A percentile compares a stretch with the other conserved stretches of the same genome.
Conservation (phyloP, 495 filamentous ascomycete species). For the Apodospora peruviana region DNA sequence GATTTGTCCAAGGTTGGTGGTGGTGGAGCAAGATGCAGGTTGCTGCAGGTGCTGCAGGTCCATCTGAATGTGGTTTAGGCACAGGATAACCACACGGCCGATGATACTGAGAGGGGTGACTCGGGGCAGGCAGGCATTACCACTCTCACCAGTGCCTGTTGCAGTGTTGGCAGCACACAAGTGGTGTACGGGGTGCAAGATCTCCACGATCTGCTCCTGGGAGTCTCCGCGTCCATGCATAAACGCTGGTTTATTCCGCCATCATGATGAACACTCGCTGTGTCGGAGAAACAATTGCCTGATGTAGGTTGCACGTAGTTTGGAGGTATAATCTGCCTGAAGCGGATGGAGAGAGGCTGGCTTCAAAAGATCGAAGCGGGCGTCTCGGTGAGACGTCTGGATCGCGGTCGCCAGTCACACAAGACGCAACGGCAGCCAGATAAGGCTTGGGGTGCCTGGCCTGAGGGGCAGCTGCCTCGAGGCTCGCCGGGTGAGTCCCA, state of each 20-base stretch:
- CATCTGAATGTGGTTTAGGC: conserved; percentile 17
- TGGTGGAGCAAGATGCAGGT: conserved; percentile 16
- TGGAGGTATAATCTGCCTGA: too few relatives aligned
- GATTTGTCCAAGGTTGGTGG: conserved; percentile 18
- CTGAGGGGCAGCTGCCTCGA: not conserved
- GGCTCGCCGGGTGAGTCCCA: not conserved
- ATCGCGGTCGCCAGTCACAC: not conserved
- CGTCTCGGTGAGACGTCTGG: conserved; percentile 1
- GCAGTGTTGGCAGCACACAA: too few relatives aligned
- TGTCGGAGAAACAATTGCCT: not conserved
- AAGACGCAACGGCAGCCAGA: not conserved
- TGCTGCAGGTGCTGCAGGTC: conserved; percentile 17
- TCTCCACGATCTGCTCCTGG: conserved; percentile 18
- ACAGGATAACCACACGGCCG: conserved; percentile 12
- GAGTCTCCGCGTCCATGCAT: conserved; percentile 12
- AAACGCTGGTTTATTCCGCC: not conserved
- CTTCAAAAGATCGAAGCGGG: not conserved
- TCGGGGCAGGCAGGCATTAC: conserved; percentile 9
- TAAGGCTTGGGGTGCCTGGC: not conserved
- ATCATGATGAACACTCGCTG: not conserved
- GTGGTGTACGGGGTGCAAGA: conserved; percentile 13
- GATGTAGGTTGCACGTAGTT: too few relatives aligned
- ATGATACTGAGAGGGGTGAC: conserved; percentile 9
- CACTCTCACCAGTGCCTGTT: conserved; percentile 6
- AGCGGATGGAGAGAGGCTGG: not conserved